Evolutionary conservation across 2,329 filamentous ascomycete genomes (phyloP).

Genomic region (Aspergillus ochraceus): DNA sequence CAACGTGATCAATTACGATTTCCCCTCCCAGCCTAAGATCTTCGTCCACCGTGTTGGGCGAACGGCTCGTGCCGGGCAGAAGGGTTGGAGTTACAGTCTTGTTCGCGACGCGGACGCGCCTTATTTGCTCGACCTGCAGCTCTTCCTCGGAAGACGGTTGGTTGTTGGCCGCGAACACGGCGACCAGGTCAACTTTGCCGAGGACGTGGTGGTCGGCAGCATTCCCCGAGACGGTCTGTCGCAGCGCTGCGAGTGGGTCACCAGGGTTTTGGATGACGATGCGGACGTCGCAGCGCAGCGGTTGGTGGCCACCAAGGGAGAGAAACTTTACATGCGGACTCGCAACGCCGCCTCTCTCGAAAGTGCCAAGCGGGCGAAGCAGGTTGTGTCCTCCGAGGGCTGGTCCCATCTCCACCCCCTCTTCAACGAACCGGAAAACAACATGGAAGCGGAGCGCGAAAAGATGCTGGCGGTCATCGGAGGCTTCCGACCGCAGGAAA

Average conservation of each 20-base stretch:
- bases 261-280: slow-evolving; percentile 73
- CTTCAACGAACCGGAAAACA: slow-evolving; percentile 67
- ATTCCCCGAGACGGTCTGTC: slow-evolving; percentile 73
- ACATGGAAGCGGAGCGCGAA: slow-evolving; percentile 70
- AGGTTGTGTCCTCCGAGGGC: slow-evolving; percentile 67
- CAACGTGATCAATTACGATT: slow-evolving; percentile 99
- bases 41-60: slow-evolving; percentile 95
- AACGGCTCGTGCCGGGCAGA: slow-evolving; percentile 88
- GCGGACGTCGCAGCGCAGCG: slow-evolving; percentile 71
- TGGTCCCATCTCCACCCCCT: slow-evolving; percentile 78
- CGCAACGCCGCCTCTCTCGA: slow-evolving; percentile 86
- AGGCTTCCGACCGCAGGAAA: slow-evolving; percentile 85
- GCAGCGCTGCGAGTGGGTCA: slow-evolving; percentile 76
- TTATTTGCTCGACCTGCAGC: slow-evolving; percentile 88
- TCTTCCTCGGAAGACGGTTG: slow-evolving; percentile 86
- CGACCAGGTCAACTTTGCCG: slow-evolving; percentile 67
- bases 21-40: slow-evolving; percentile 93
- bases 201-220: slow-evolving; percentile 80
- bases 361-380: slow-evolving; percentile 83
- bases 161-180: slow-evolving; percentile 68
- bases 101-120: slow-evolving; percentile 84
- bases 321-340: slow-evolving; percentile 88
- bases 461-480: slow-evolving; percentile 88
- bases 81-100: slow-evolving; percentile 93
- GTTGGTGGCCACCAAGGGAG: slow-evolving; percentile 77